Evolutionary conservation across 2,329 filamentous ascomycete species (phyloP).

Genomic region (Zasmidium citrigriseum): DNA sequence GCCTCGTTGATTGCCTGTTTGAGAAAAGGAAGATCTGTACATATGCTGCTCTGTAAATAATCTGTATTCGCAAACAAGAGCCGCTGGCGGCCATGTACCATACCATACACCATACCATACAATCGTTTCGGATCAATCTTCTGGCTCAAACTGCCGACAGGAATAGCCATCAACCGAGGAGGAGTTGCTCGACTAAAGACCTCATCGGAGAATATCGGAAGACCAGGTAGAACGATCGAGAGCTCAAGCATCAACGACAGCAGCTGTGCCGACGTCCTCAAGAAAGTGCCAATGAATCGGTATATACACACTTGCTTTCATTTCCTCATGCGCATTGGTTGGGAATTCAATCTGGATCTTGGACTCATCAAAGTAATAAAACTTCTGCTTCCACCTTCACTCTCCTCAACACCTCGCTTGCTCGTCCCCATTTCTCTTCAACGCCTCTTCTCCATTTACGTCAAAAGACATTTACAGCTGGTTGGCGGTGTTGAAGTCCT

Average conservation of each 20-base stretch:
- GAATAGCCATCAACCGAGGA: no score
- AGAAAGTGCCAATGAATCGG: neutral
- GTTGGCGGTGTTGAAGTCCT: slow-evolving; percentile 86
- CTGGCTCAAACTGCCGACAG: no score
- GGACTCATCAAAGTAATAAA: neutral
- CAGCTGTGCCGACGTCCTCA: neutral
- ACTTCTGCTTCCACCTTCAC: neutral
- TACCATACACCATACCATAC: neutral
- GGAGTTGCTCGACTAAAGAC: no score
- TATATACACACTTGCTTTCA: neutral
- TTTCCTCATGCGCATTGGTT: neutral
- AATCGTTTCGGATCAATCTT: no score
- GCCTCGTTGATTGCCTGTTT: no score
- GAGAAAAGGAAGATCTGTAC: no score
- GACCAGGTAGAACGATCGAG: no score
- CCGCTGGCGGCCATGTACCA: neutral
- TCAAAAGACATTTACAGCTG: slow-evolving; percentile 65
- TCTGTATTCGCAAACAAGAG: neutral
- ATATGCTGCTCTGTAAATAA: no score
- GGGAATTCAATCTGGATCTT: neutral
- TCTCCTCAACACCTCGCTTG: slow-evolving; percentile 3
- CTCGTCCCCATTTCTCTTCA: no score
- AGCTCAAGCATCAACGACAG: neutral
- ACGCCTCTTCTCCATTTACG: no score
- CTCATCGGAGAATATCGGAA: no score